Evolutionary conservation across 495 filamentous ascomycete genomes (phyloP).

Genomic region (Lentithecium fluviatile): DNA sequence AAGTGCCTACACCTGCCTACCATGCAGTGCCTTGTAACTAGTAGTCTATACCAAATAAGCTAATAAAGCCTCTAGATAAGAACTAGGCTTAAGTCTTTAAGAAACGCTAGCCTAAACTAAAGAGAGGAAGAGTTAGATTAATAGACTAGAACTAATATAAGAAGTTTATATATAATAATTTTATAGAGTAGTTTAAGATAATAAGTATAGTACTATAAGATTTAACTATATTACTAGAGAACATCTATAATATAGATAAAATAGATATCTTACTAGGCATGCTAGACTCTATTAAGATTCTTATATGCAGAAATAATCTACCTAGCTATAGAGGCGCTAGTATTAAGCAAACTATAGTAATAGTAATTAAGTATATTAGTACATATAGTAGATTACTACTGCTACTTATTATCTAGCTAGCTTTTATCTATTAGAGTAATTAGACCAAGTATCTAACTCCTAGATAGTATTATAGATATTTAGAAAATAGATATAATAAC

Average conservation of each 20-base stretch:
- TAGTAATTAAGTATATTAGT: constrained; percentile 43
- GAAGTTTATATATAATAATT: constrained; percentile 31
- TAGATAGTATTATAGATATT: constrained; percentile 38
- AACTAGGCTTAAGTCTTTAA: constrained; percentile 37
- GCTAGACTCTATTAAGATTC: constrained; percentile 44
- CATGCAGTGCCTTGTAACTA: too few species aligned
- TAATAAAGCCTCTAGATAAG: constrained; percentile 22
- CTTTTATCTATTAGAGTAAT: constrained; percentile 1
- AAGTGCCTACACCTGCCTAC: too few species aligned
- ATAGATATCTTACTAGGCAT: constrained; percentile 39
- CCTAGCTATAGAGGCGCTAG: constrained; percentile 36
- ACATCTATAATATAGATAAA: constrained; percentile 9
- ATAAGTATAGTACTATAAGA: constrained; percentile 20
- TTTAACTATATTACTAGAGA: constrained; percentile 13
- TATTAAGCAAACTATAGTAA: constrained; percentile 37
- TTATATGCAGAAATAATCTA: constrained; percentile 40
- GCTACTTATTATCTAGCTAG: constrained; percentile 43
- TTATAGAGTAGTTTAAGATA: constrained; percentile 19
- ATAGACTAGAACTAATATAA: constrained; percentile 29
- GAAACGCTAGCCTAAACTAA: constrained; percentile 32
- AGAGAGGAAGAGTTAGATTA: constrained; percentile 30
- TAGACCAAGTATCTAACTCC: constrained; percentile 27
- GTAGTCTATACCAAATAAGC: constrained; percentile 2
- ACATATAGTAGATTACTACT: constrained; percentile 35
- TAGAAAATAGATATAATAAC: not conserved